Percentiles rank a stretch among this genome's conserved stretches.
phyloP scores from a whole-genome alignment of 169 alveolate species.

The Amoebophrya sp. region DNA sequence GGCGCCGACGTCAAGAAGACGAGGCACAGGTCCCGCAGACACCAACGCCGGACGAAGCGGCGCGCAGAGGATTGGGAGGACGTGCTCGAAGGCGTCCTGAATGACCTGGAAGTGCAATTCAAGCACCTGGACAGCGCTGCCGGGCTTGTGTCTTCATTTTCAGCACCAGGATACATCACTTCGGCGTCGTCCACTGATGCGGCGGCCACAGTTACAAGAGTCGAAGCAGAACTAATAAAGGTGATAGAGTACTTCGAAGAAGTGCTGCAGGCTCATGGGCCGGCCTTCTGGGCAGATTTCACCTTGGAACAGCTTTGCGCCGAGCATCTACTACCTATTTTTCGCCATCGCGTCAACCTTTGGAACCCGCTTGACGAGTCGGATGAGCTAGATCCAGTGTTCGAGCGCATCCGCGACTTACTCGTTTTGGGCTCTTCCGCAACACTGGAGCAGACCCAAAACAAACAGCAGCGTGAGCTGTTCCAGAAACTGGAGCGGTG shows the following conservation, averaged over 20 bases:
- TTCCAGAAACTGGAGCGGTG: background rate
- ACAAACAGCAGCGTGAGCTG: background rate
- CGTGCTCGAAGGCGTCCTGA: background rate
- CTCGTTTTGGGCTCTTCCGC: background rate
- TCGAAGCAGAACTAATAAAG: background rate
- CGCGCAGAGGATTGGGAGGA: background rate
- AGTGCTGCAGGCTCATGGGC: background rate
- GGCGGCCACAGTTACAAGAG: background rate
- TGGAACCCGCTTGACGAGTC: background rate
- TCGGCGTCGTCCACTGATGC: too few species aligned
- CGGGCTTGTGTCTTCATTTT: too few species aligned
- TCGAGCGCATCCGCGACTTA: background rate
- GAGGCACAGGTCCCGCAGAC: too few species aligned
- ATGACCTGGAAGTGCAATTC: background rate
- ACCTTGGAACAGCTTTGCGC: background rate
- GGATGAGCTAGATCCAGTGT: background rate
- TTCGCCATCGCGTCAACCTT: background rate
- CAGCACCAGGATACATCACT: too few species aligned
- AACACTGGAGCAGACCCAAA: background rate
- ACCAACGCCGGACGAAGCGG: too few species aligned
- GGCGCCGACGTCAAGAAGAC: too few species aligned
- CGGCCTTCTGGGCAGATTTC: background rate
- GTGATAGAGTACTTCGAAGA: background rate
- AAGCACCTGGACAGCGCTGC: too few species aligned
- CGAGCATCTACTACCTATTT: background rate